A percentile compares a stretch with the other conserved stretches of the same genome.
Evolutionary conservation across 768 basidiomycete genomes (phyloP).

Genomic region (Strobilomyces dryophilus): DNA sequence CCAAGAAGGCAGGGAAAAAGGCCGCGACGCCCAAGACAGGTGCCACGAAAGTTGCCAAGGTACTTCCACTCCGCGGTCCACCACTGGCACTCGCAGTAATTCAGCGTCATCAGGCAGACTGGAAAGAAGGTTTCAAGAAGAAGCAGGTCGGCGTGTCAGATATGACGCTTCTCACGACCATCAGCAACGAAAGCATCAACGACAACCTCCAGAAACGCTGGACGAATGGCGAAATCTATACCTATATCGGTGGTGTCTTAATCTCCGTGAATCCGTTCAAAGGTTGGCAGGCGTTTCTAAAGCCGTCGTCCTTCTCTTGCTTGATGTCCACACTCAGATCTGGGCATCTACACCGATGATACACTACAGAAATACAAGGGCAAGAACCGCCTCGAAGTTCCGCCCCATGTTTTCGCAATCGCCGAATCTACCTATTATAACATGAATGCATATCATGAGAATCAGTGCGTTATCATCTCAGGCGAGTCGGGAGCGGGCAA

Average conservation of each 20-base stretch:
- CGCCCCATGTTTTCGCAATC: slow-evolving; percentile 96
- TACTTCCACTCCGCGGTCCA: slow-evolving; percentile 28
- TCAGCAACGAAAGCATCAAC: slow-evolving; percentile 97
- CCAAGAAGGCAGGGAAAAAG: slow-evolving; percentile 91
- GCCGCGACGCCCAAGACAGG: slow-evolving; percentile 59
- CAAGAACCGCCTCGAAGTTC: slow-evolving; percentile 97
- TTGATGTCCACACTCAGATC: slow-evolving; percentile 49
- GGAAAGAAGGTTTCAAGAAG: slow-evolving; percentile 99
- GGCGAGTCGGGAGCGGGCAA: slow-evolving; percentile 99
- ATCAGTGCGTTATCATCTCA: slow-evolving; percentile 99
- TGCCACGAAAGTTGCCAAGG: slow-evolving; percentile 70
- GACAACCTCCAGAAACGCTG: slow-evolving; percentile 97
- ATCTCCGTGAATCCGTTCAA: slow-evolving; percentile 99
- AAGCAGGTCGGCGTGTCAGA: slow-evolving; percentile 97
- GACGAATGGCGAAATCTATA: slow-evolving; percentile 95
- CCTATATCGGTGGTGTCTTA: slow-evolving; percentile 96
- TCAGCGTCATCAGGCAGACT: slow-evolving; percentile 70
- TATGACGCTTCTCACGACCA: slow-evolving; percentile 96
- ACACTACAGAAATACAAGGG: slow-evolving; percentile 82
- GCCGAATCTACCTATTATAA: slow-evolving; percentile 98
- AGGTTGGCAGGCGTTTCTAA: slow-evolving; percentile 46
- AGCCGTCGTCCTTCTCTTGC: background rate
- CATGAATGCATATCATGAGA: slow-evolving; percentile 99
- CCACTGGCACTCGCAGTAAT: slow-evolving; percentile 6
- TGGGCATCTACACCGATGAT: slow-evolving; percentile 96